Base-by-base conservation (phyloP, 208 protist species). In the Leishmania aethiopica region DNA sequence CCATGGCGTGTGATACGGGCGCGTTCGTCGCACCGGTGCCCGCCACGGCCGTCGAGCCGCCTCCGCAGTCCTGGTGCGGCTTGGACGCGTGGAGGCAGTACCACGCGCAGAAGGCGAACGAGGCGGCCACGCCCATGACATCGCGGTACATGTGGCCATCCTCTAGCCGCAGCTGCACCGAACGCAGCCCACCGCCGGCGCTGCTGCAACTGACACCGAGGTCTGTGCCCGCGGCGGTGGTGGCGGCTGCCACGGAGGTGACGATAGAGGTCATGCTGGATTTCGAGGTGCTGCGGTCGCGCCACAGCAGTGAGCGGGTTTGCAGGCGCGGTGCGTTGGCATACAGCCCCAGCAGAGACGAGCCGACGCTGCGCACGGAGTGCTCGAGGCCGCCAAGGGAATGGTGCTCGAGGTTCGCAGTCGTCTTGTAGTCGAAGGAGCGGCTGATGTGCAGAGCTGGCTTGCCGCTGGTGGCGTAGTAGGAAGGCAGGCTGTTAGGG, bases 41-140 rank as follows among this genome's bases (percentile, higher is more conserved):
- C n/a, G n/a, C 11, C 70, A 72, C 53, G 8, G 45, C 10, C 3
- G 57, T 70, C 17, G 42, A 32, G 71, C 35, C 75, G 42, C 67
- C 64, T 22, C 66, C 75, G 64, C 75, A 42, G 67, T 84, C 85
- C 47, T 86, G 67, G 49, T 79, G 40, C n/a, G 79, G 49, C 69
- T 82, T 88, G n/a, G 84, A 62, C 59, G 85, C 78, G 77, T 89
- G 88, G 51, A 91, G 60, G 66, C 82, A 88, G 83, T 90, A 91
- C 92, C 92, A 95, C 59, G 84, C 37, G 11, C 83, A 87, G 59
- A 59, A 69, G 47, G 70, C 62, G 7, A 51, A 59, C 55, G 47
- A 75, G 35, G 42, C 45, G 1, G 45, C 62, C 66, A 17, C 22
- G 47, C 47, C 55, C 51, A 42, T 73, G 32, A 45, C 53, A 60